Evolutionary conservation across 768 basidiomycete species (phyloP).

Genomic region (Hypholoma fasciculare): DNA sequence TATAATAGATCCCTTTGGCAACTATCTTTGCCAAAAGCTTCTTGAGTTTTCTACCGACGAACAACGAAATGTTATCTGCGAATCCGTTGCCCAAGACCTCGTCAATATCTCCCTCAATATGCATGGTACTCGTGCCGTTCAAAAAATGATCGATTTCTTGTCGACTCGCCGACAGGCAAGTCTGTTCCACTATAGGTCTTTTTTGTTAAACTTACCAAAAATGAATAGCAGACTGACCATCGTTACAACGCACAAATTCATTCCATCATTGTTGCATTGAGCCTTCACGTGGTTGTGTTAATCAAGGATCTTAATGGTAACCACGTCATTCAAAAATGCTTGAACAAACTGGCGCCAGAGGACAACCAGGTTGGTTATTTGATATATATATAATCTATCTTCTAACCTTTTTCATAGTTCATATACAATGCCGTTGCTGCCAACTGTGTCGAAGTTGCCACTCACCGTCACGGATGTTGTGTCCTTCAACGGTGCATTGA

Average conservation of each 20-base stretch:
- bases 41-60: conserved; percentile 97
- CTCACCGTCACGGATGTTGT: conserved; percentile 97
- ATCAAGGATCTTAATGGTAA: conserved; percentile 99
- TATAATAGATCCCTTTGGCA: conserved; percentile 89
- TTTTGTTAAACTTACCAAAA: conserved; percentile 51
- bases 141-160: conserved; percentile 99
- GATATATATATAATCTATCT: neutral
- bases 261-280: conserved; percentile 94
- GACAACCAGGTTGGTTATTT: conserved; percentile 82
- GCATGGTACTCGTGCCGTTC: conserved; percentile 99
- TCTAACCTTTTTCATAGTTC: conserved; percentile 52
- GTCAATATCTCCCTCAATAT: conserved; percentile 99
- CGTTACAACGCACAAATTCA: conserved; percentile 91
- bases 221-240: conserved; percentile 67
- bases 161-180: conserved; percentile 91
- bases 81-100: conserved; percentile 95
- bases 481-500: conserved; percentile 98
- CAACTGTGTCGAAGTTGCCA: conserved; percentile 98
- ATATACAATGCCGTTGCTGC: conserved; percentile 99
- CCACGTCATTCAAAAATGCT: conserved; percentile 98
- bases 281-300: conserved; percentile 95
- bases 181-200: conserved; percentile 30
- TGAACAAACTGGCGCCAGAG: conserved; percentile 97
- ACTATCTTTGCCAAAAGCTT: conserved; percentile 98
- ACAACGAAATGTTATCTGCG: conserved; percentile 94